phyloP scores from a whole-genome alignment of 768 basidiomycete genomes.

The Mycena belliarum region DNA sequence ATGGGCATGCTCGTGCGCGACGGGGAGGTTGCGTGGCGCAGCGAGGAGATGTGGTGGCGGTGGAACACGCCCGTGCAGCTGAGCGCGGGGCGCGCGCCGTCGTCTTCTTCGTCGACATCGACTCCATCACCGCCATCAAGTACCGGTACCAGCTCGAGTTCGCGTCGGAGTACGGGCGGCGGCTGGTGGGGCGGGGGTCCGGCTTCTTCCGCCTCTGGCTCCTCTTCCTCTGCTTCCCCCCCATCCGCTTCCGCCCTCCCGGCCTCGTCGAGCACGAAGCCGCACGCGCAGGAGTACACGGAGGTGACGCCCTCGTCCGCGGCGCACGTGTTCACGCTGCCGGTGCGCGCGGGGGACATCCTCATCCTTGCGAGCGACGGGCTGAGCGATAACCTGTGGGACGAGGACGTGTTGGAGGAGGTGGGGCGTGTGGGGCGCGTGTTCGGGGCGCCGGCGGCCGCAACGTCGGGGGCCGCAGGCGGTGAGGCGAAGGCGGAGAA shows the following conservation, averaged over 20 bases:
- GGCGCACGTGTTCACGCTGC: slow-evolving; percentile 69
- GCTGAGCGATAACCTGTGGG: slow-evolving; percentile 86
- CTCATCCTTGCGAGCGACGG: slow-evolving; percentile 83
- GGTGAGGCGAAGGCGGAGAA: not conserved
- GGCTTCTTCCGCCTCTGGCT: no score
- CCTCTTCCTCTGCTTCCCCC: no score
- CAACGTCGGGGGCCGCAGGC: not conserved
- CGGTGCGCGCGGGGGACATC: slow-evolving; percentile 71
- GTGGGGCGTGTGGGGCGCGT: slow-evolving; percentile 55
- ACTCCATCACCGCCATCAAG: no score
- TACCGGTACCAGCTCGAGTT: not conserved
- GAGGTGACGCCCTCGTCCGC: not conserved
- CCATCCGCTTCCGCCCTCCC: no score
- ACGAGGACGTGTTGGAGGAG: slow-evolving; percentile 84
- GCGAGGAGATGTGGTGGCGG: slow-evolving; percentile 90
- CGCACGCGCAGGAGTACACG: no score
- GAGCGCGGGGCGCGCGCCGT: slow-evolving; percentile 19
- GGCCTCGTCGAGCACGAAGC: no score
- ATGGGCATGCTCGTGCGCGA: slow-evolving; percentile 85
- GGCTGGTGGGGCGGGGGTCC: no score
- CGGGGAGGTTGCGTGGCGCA: slow-evolving; percentile 79
- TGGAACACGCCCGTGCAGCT: slow-evolving; percentile 52
- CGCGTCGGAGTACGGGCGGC: no score
- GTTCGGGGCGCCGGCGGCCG: not conserved
- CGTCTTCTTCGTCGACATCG: not conserved